These are phyloP conservation scores for Puccinia hordei DNA, from an alignment of 1,284 basidiomycete species.

Conservation along the genomic window DNA sequence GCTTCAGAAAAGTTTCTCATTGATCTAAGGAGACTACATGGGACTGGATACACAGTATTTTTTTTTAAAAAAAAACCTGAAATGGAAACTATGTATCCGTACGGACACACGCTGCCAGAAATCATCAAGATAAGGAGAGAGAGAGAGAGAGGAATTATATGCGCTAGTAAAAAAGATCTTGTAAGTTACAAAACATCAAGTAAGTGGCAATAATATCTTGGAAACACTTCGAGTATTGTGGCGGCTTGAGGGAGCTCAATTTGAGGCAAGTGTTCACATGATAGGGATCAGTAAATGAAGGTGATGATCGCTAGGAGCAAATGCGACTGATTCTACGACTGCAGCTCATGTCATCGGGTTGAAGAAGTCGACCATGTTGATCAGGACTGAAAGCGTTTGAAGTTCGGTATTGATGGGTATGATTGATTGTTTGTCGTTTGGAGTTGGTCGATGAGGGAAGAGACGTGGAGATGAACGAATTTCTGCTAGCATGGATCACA, in stretches of 20 bases:
- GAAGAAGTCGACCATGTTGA: background rate
- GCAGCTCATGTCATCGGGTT: background rate
- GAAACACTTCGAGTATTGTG: no score
- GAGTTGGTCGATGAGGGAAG: background rate
- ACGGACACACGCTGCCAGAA: no score
- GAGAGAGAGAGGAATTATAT: background rate
- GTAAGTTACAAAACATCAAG: no score
- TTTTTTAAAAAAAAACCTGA: background rate
- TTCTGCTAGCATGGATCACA: background rate
- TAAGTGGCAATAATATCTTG: no score
- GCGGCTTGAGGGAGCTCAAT: no score
- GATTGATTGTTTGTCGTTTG: background rate
- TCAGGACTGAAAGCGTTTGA: background rate
- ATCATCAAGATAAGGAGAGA: slow-evolving; percentile 6
- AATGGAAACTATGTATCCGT: background rate
- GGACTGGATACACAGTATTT: background rate
- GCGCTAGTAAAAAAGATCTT: background rate
- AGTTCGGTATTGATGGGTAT: background rate
- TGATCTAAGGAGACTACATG: background rate
- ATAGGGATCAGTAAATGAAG: background rate
- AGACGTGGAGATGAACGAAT: background rate
- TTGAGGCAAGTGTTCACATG: background rate
- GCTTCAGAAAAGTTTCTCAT: background rate
- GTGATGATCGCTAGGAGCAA: background rate
- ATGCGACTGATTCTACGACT: background rate